Base-by-base conservation (phyloP, 1,284 basidiomycete genomes). In the Cutaneotrichosporon mucoides region DNA sequence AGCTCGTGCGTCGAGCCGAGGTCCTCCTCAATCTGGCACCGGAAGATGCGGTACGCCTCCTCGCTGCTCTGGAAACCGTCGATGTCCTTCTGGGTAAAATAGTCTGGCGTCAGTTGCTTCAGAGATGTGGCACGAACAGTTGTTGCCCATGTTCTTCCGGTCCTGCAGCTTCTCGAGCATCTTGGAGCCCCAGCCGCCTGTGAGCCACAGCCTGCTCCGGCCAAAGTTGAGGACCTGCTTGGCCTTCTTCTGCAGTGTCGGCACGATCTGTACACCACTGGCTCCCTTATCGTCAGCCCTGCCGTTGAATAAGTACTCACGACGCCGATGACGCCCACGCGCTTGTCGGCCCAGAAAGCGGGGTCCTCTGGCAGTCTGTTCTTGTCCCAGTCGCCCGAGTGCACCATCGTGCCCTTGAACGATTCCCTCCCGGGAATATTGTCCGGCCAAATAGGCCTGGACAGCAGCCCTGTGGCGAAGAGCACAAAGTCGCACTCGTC, bases 401-500 rank as follows among this genome's bases (percentile, higher is more conserved):
- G 70, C 46, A 65, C 60, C 33, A 72, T 49, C 33, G 38, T 55
- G 9, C 70, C 70, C 52, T 66, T 65, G 65, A 63, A 72, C 4
- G 46, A 43, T 36, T 65, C 56, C 10, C 65, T 41, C 13, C 68
- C 55, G 11, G 24, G 51, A 42, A 56, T 49, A 35, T 44, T 48
- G 16, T 43, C 48, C 5, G 59, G 59, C 73, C 71, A 73, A 46
- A 67, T 64, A 58, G 69, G 71, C 10, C 57, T 63, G 56, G 59
- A 60, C 4, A 63, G 42, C 5, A 69, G 55, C 2, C 72, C 73
- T 1, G 57, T 64, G 7, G 65, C 72, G 56, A 71, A 72, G 43
- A 75, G 61, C 43, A 75, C 63, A 49, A 74, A 62, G 55, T 75
- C 70, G 38, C 63, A 65, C n/a, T 42, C 42, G 47, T 74, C 72